Evolutionary conservation across 2,329 filamentous ascomycete genomes (phyloP).

Genomic region (Eutypa lata): DNA sequence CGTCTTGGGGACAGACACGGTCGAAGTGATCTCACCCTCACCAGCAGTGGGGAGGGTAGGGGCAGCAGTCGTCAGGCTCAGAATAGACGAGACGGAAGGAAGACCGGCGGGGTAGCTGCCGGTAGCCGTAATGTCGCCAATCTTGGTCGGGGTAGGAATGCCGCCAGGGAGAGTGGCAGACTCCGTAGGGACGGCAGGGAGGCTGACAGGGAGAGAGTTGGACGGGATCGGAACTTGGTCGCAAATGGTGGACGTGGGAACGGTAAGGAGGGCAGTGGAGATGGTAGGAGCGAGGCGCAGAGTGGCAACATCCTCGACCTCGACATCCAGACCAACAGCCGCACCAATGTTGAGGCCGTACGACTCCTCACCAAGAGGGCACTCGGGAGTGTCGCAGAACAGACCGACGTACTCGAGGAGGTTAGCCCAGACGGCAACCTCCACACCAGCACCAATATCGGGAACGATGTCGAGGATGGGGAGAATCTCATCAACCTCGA

Average conservation of each 20-base stretch:
- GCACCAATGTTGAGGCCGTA: constrained; percentile 39
- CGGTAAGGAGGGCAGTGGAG: constrained; percentile 35
- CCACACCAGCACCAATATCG: constrained; percentile 38
- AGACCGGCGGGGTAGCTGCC: not conserved
- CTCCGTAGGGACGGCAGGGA: constrained; percentile 3
- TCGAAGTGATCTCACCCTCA: constrained; percentile 16
- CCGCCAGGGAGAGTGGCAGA: too few species aligned
- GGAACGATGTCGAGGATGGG: constrained; percentile 23
- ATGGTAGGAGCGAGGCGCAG: constrained; percentile 38
- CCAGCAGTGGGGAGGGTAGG: constrained; percentile 2
- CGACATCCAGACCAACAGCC: constrained; percentile 30
- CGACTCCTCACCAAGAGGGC: constrained; percentile 34
- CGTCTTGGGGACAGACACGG: constrained; percentile 17
- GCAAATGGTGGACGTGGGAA: constrained; percentile 36
- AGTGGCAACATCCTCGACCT: constrained; percentile 33
- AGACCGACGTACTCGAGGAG: constrained; percentile 50
- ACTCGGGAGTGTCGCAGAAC: constrained; percentile 34
- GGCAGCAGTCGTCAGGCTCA: too few species aligned
- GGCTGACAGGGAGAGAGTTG: constrained; percentile 1
- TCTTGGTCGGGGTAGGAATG: constrained; percentile 3
- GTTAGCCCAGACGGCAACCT: constrained; percentile 47
- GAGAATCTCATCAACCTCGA: constrained; percentile 25
- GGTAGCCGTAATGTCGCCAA: constrained; percentile 3
- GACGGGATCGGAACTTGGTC: constrained; percentile 13
- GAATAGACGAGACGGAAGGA: too few species aligned